phyloP scores from a whole-genome alignment of 2,329 filamentous ascomycete species.

The Aspergillus carbonarius region DNA sequence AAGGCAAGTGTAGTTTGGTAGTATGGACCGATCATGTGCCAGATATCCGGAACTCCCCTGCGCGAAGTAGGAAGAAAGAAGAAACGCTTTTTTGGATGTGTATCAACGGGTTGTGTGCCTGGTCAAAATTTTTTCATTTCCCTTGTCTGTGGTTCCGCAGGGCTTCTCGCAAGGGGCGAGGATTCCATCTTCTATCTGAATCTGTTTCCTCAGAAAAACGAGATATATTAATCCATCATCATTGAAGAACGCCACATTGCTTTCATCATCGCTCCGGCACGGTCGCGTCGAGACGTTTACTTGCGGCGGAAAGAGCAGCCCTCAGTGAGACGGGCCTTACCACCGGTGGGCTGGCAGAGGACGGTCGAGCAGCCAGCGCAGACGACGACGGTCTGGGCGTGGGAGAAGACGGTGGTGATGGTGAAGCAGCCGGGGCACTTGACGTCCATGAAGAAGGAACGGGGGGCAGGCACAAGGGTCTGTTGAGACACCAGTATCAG shows the following conservation, averaged over 20 bases:
- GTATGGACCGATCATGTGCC: constrained; percentile 58
- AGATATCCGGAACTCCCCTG: constrained; percentile 80
- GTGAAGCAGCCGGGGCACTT: constrained; percentile 99
- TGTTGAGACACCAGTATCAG: constrained; percentile 39
- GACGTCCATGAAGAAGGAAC: constrained; percentile 99
- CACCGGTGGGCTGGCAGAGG: constrained; percentile 98
- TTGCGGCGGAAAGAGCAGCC: constrained; percentile 99
- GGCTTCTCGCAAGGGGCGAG: constrained; percentile 44
- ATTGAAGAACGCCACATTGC: constrained; percentile 38
- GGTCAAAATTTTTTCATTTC: constrained; percentile 59
- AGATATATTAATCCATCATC: constrained; percentile 27
- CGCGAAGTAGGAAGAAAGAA: constrained; percentile 13
- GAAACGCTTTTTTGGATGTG: constrained; percentile 49
- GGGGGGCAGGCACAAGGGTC: constrained; percentile 92
- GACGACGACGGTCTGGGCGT: constrained; percentile 99
- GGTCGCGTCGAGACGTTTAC: constrained; percentile 58
- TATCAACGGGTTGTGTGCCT: constrained; percentile 31
- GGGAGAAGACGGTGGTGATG: constrained; percentile 99
- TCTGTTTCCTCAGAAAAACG: constrained; percentile 29
- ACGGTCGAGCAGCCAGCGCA: constrained; percentile 99
- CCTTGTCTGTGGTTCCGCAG: constrained; percentile 50
- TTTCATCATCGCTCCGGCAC: constrained; percentile 32
- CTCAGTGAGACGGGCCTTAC: constrained; percentile 98
- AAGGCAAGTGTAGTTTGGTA: constrained; percentile 22
- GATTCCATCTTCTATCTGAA: constrained; percentile 53